Conservation (phyloP, 2,329 filamentous ascomycete genomes). For the Calonectria crousiana region DNA sequence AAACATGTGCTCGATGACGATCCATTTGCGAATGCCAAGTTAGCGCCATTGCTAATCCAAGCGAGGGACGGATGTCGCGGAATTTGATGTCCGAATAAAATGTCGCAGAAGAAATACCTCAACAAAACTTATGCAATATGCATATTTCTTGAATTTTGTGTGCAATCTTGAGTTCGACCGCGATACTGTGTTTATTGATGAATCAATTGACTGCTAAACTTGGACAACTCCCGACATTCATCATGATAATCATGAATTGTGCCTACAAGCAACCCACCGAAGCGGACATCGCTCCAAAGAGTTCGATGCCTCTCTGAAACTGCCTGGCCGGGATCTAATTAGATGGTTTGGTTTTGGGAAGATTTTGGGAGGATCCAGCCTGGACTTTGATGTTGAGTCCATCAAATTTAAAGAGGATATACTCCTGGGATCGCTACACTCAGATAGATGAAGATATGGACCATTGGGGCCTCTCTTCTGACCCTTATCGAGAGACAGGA, state of each 20-base stretch:
- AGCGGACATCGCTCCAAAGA: neutral
- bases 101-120: neutral
- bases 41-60: neutral
- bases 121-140: neutral
- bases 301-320: neutral
- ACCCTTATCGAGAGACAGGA: too few species aligned
- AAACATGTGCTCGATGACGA: neutral
- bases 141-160: neutral
- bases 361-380: neutral
- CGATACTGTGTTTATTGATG: neutral
- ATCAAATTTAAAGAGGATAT: too few species aligned
- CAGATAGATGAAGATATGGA: too few species aligned
- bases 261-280: too few species aligned
- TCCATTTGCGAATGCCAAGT: neutral
- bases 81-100: neutral
- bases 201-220: neutral
- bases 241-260: too few species aligned
- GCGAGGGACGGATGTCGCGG: neutral
- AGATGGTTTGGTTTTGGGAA: neutral
- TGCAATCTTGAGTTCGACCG: neutral
- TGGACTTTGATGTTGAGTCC: too few species aligned
- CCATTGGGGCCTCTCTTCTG: too few species aligned
- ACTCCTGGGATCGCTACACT: too few species aligned
- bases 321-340: neutral
- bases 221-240: neutral